Percentiles rank a stretch among this genome's conserved stretches.
Conservation (phyloP, 768 basidiomycete species). For the Mycena maculata region DNA sequence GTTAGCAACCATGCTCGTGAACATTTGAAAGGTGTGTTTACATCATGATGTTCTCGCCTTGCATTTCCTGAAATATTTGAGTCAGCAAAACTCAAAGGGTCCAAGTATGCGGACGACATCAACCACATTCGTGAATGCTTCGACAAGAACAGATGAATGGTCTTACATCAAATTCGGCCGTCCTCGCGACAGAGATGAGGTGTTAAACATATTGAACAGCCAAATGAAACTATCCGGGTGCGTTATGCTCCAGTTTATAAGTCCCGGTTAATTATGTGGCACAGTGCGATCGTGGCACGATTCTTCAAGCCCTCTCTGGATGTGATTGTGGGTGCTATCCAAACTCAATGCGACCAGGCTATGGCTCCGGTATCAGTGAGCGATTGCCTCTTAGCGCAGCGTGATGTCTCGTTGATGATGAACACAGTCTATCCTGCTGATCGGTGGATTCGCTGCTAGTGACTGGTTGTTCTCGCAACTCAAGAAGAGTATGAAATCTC, state of each 20-base stretch:
- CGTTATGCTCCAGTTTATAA: constrained; percentile 3
- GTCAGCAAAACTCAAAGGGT: constrained; percentile 54
- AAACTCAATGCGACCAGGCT: constrained; percentile 39
- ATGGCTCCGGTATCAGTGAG: constrained; percentile 48
- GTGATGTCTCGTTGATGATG: not conserved
- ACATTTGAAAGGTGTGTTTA: constrained; percentile 51
- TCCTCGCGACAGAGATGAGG: constrained; percentile 52
- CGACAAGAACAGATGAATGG: constrained; percentile 54
- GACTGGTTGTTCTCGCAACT: constrained; percentile 64
- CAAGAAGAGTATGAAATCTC: constrained; percentile 48
- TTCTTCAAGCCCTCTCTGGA: constrained; percentile 54
- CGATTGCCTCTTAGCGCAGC: not conserved
- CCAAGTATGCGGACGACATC: constrained; percentile 55
- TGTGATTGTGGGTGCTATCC: constrained; percentile 49
- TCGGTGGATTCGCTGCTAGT: constrained; percentile 70
- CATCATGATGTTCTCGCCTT: not conserved
- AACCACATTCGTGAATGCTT: constrained; percentile 55
- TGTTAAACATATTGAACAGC: constrained; percentile 56
- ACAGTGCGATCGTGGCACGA: constrained; percentile 47
- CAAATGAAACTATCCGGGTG: constrained; percentile 57
- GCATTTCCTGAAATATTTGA: not conserved
- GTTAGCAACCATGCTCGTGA: constrained; percentile 57
- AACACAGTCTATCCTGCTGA: constrained; percentile 57
- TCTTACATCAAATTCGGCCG: constrained; percentile 63
- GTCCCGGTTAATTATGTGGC: not conserved